Conservation (phyloP, 1,284 basidiomycete genomes). For the Cutaneotrichosporon arboriforme region DNA sequence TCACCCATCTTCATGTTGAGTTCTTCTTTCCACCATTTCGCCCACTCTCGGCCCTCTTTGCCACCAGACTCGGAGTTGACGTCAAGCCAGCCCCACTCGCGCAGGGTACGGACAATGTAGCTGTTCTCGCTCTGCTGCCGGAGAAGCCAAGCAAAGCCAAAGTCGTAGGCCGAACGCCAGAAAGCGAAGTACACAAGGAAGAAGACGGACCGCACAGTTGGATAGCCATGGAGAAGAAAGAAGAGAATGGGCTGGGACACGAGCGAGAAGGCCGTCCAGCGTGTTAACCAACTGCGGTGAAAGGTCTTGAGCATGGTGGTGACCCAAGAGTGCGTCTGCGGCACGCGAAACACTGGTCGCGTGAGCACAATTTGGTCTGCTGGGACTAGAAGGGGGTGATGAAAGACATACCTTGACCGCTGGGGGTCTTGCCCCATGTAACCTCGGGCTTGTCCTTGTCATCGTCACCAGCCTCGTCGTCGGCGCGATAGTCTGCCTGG, state of each 20-base stretch:
- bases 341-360: slow-evolving; percentile 77
- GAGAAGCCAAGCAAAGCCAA: slow-evolving; percentile 86
- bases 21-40: slow-evolving; percentile 78
- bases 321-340: slow-evolving; percentile 90
- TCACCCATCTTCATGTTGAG: slow-evolving; percentile 92
- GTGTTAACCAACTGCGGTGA: slow-evolving; percentile 85
- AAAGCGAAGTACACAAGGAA: slow-evolving; percentile 65
- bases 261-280: slow-evolving; percentile 75
- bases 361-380: background rate
- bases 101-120: slow-evolving; percentile 82
- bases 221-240: slow-evolving; percentile 56
- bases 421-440: slow-evolving; percentile 81
- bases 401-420: slow-evolving; percentile 61
- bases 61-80: slow-evolving; percentile 40
- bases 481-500: slow-evolving; percentile 12
- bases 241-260: slow-evolving; percentile 74
- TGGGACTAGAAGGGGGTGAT: background rate
- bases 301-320: slow-evolving; percentile 84
- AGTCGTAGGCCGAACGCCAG: slow-evolving; percentile 89
- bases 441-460: slow-evolving; percentile 51
- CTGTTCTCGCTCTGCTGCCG: slow-evolving; percentile 89
- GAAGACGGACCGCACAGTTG: slow-evolving; percentile 48
- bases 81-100: slow-evolving; percentile 82
- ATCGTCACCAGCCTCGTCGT: slow-evolving; percentile 16
- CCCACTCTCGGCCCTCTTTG: slow-evolving; percentile 58